phyloP scores from a whole-genome alignment of 345 rosid species.

The Syzygium grande region DNA sequence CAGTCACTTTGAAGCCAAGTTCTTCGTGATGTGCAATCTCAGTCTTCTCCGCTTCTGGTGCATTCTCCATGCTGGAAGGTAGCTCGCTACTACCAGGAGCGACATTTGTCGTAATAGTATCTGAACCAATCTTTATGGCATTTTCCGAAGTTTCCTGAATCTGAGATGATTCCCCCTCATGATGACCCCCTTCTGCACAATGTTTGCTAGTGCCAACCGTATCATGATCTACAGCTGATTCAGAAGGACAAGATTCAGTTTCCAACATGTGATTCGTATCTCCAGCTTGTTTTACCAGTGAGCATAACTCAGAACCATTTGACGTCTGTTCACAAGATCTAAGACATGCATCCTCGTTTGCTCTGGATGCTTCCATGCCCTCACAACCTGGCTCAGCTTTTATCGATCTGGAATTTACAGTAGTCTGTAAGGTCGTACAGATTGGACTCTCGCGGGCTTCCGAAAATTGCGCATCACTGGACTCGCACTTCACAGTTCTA shows the following conservation, averaged over 20 bases:
- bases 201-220: neutral
- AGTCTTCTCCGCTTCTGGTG: conserved; percentile 12
- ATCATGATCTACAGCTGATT: conserved; percentile 1
- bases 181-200: neutral
- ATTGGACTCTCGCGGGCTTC: conserved; percentile 11
- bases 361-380: conserved; percentile 9
- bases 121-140: conserved; percentile 13
- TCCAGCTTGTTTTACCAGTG: neutral
- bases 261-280: neutral
- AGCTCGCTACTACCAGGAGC: conserved; percentile 16
- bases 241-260: conserved; percentile 11
- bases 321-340: conserved; percentile 7
- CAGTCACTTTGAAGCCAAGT: conserved; percentile 4
- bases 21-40: conserved; percentile 10
- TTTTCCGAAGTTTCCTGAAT: conserved; percentile 11
- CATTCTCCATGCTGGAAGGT: neutral
- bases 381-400: conserved; percentile 46
- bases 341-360: conserved; percentile 15
- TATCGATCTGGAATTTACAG: conserved; percentile 18
- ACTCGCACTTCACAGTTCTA: conserved; percentile 34
- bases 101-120: conserved; percentile 2
- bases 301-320: neutral
- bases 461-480: conserved; percentile 14
- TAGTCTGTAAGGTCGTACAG: conserved; percentile 9
- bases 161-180: neutral